Conservation (phyloP, 805 yeast species). For the Nakazawaea molendinolei region DNA sequence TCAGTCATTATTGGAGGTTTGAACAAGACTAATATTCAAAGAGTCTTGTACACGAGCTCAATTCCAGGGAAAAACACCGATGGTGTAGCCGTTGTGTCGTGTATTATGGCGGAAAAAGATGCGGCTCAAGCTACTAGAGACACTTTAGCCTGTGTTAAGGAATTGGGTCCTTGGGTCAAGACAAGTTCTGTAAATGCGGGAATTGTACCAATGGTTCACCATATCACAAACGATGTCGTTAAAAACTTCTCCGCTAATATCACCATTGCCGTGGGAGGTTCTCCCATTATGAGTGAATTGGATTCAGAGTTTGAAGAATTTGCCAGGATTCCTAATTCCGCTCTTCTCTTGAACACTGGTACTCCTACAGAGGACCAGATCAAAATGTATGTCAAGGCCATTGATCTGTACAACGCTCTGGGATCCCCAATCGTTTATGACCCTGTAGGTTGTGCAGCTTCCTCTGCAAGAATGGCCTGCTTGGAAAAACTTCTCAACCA, state of each 20-base stretch:
- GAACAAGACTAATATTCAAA: conserved; percentile 53
- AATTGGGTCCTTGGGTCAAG: conserved; percentile 22
- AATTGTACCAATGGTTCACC: conserved; percentile 50
- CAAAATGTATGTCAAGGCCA: conserved; percentile 41
- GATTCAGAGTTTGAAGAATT: conserved; percentile 62
- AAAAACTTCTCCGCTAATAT: conserved; percentile 85
- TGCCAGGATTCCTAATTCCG: conserved; percentile 44
- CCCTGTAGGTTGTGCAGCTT: conserved; percentile 93
- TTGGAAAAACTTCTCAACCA: conserved; percentile 43
- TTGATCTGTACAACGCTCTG: conserved; percentile 47
- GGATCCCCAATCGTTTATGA: conserved; percentile 70
- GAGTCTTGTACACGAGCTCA: conserved; percentile 46
- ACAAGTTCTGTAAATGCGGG: not conserved
- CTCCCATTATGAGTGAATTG: conserved; percentile 85
- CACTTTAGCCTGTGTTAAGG: conserved; percentile 24
- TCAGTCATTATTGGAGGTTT: conserved; percentile 83
- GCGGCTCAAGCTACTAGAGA: conserved; percentile 45
- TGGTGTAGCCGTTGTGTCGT: conserved; percentile 89
- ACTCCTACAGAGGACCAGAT: conserved; percentile 46
- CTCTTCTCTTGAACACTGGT: conserved; percentile 70
- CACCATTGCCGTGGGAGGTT: conserved; percentile 74
- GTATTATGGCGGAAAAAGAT: conserved; percentile 60
- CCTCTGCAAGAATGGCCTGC: conserved; percentile 45
- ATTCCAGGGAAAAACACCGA: conserved; percentile 44
- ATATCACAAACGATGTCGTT: conserved; percentile 84